These are phyloP conservation scores for Alternaria longipes DNA, from an alignment of 2,329 filamentous ascomycete genomes.

Conservation along the genomic window DNA sequence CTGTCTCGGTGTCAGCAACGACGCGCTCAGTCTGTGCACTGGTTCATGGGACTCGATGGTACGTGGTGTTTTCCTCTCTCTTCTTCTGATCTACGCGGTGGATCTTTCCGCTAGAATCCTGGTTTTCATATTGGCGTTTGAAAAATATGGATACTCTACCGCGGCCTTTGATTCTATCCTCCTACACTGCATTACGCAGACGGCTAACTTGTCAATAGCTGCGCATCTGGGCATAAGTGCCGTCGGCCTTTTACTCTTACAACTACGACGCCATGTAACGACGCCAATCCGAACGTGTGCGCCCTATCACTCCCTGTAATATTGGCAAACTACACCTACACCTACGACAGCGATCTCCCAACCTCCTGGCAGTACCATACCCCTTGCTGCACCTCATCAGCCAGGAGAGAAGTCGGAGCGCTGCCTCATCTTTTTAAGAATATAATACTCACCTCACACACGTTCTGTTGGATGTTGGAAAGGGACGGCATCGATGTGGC, in stretches of 20 bases:
- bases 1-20: slow-evolving; percentile 98
- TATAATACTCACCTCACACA: slow-evolving; percentile 45
- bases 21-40: slow-evolving; percentile 98
- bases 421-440: slow-evolving; percentile 25
- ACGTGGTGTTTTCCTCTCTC: slow-evolving; percentile 56
- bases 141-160: background rate
- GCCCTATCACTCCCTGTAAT: slow-evolving; percentile 30
- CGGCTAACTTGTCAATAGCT: slow-evolving; percentile 52
- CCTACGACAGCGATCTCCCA: slow-evolving; percentile 32
- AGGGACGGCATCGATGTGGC: slow-evolving; percentile 7
- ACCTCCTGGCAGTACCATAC: slow-evolving; percentile 42
- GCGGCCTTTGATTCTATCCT: background rate
- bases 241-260: slow-evolving; percentile 18
- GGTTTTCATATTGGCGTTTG: background rate
- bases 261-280: slow-evolving; percentile 42
- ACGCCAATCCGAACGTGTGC: slow-evolving; percentile 45
- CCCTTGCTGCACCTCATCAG: slow-evolving; percentile 31
- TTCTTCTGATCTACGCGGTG: background rate
- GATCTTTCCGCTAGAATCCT: too few species aligned
- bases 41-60: slow-evolving; percentile 99
- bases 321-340: slow-evolving; percentile 32
- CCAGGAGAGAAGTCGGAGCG: slow-evolving; percentile 31
- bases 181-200: slow-evolving; percentile 6
- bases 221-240: slow-evolving; percentile 61
- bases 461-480: slow-evolving; percentile 27